Evolutionary conservation across 768 basidiomycete species (phyloP).

Genomic region (Leccinum uliginosum): DNA sequence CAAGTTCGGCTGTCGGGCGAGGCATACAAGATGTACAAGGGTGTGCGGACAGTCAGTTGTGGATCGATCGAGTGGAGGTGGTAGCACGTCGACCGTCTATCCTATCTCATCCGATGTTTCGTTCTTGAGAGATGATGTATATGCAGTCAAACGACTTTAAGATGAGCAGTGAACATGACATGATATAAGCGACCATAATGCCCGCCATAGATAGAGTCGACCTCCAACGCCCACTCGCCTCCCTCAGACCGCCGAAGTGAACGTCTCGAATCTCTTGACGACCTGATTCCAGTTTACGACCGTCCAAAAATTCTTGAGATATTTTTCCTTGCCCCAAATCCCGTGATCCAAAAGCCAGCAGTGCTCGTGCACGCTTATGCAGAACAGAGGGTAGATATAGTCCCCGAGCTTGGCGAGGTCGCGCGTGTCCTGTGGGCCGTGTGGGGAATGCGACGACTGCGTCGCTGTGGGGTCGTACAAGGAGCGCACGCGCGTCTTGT

Average conservation of each 20-base stretch:
- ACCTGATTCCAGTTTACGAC: slow-evolving; percentile 77
- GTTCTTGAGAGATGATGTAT: background rate
- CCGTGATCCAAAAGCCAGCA: slow-evolving; percentile 88
- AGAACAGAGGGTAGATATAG: slow-evolving; percentile 69
- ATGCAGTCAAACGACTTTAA: slow-evolving; percentile 9
- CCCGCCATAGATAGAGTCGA: slow-evolving; percentile 6
- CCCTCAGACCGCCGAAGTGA: slow-evolving; percentile 14
- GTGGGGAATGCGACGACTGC: slow-evolving; percentile 1
- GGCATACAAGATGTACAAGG: slow-evolving; percentile 88
- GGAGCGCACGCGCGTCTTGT: slow-evolving; percentile 22
- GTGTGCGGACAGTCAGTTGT: slow-evolving; percentile 58
- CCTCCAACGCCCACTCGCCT: background rate
- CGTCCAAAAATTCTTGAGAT: slow-evolving; percentile 79
- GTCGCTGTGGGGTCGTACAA: slow-evolving; percentile 19
- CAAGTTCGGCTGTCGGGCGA: slow-evolving; percentile 79
- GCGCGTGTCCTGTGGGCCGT: slow-evolving; percentile 17
- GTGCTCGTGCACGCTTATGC: slow-evolving; percentile 77
- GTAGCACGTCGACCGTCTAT: slow-evolving; percentile 11
- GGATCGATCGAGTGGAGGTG: slow-evolving; percentile 33
- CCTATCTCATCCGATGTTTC: background rate
- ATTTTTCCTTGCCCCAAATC: slow-evolving; percentile 87
- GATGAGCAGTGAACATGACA: slow-evolving; percentile 20
- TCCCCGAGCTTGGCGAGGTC: slow-evolving; percentile 40
- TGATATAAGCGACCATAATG: background rate
- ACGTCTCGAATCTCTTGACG: slow-evolving; percentile 27